Evolutionary conservation across 768 basidiomycete species (phyloP).

Genomic region (Ephemerocybe angulata): DNA sequence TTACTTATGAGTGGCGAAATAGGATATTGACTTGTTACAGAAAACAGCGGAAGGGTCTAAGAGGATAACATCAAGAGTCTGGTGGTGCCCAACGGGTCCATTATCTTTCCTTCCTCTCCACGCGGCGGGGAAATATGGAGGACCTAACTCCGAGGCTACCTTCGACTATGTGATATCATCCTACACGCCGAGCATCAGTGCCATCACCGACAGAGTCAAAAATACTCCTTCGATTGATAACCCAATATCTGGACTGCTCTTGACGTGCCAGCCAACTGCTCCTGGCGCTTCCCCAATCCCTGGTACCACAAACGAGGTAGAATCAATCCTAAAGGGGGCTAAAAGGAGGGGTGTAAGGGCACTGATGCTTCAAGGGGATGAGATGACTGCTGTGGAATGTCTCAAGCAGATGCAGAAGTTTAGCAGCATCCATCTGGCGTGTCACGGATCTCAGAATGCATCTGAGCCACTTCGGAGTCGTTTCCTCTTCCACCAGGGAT

Average conservation of each 20-base stretch:
- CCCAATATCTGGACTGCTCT: neutral
- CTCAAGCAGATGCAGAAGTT: constrained; percentile 9
- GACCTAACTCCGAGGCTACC: neutral
- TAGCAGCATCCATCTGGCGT: constrained; percentile 28
- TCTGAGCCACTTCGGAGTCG: constrained; percentile 1
- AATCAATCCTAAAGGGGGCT: neutral
- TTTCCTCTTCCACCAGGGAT: constrained; percentile 2
- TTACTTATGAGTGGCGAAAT: neutral
- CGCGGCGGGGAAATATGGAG: constrained; percentile 13
- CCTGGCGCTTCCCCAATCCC: neutral
- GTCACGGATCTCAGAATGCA: constrained; percentile 24
- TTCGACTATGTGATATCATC: constrained; percentile 13
- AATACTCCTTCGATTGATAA: neutral
- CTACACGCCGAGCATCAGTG: constrained; percentile 12
- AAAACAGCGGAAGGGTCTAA: neutral
- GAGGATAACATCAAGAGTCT: constrained; percentile 12
- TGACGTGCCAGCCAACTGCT: neutral
- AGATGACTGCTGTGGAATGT: neutral
- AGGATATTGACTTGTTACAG: neutral
- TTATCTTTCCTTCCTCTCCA: constrained; percentile 22
- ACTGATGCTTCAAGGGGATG: neutral
- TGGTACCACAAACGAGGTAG: neutral
- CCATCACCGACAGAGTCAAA: neutral
- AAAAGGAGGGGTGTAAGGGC: neutral
- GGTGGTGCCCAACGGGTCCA: constrained; percentile 26